Evolutionary conservation across 1,284 basidiomycete genomes (phyloP).

Genomic region (Amylostereum areolatum): DNA sequence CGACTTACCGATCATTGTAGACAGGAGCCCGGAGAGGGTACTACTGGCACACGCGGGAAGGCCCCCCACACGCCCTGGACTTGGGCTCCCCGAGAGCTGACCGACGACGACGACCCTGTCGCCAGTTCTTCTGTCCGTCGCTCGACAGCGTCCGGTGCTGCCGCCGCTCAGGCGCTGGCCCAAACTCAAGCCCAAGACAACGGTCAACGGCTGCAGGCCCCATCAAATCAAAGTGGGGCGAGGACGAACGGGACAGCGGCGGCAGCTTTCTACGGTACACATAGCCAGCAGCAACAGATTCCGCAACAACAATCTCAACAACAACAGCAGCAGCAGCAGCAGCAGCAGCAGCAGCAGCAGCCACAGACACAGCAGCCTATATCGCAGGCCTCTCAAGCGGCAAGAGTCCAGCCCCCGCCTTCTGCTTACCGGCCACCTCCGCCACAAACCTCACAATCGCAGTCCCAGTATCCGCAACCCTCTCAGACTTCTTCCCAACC

Average conservation of each 20-base stretch:
- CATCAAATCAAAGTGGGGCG: neutral
- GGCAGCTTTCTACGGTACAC: constrained; percentile 2
- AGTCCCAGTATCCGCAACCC: neutral
- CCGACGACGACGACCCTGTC: constrained; percentile 16
- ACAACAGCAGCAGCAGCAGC: constrained; percentile 15
- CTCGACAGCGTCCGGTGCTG: constrained; percentile 2
- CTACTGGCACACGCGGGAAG: constrained; percentile 15
- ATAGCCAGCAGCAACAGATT: no score
- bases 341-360: constrained; percentile 11
- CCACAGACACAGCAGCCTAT: constrained; percentile 11
- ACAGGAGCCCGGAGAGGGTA: constrained; percentile 13
- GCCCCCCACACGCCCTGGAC: constrained; percentile 30
- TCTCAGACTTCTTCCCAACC: neutral
- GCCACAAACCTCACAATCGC: constrained; percentile 7
- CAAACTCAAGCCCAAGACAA: neutral
- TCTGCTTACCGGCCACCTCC: constrained; percentile 9
- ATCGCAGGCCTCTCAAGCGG: constrained; percentile 6
- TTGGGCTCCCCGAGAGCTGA: constrained; percentile 28
- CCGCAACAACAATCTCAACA: constrained; percentile 15
- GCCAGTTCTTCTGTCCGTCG: constrained; percentile 8
- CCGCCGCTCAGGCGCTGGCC: neutral
- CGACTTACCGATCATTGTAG: constrained; percentile 6
- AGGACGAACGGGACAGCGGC: constrained; percentile 10
- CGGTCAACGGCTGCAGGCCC: constrained; percentile 2
- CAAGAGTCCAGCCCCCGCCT: constrained; percentile 4